Evolutionary conservation across 257 asterid genomes (phyloP).

Genomic region (Pogostemon cablin): DNA sequence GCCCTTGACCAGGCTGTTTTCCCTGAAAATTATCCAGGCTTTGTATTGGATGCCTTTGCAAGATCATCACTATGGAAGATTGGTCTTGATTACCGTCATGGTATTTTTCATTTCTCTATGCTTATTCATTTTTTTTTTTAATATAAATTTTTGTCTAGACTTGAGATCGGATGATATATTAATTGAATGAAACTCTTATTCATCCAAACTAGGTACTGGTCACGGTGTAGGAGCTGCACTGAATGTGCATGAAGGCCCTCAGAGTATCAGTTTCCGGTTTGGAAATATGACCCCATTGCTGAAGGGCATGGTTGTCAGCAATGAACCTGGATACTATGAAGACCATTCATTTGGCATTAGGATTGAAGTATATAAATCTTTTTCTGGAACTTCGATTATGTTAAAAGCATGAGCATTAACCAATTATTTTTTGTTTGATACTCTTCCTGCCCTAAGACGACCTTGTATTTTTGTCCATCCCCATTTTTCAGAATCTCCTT

Average conservation of each 20-base stretch:
- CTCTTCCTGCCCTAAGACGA: conserved; percentile 19
- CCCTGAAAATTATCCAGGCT: conserved; percentile 96
- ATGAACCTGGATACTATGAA: conserved; percentile 99
- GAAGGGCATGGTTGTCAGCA: conserved; percentile 96
- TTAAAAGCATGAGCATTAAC: conserved; percentile 12
- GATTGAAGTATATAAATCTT: conserved; percentile 69
- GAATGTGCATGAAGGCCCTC: conserved; percentile 99
- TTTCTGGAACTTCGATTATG: conserved; percentile 26
- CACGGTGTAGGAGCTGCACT: conserved; percentile 99
- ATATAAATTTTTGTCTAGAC: background rate
- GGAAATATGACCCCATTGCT: conserved; percentile 91
- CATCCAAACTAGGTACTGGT: conserved; percentile 72
- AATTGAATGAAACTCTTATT: background rate
- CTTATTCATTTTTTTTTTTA: conserved; percentile 1
- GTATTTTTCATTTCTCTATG: conserved; percentile 43
- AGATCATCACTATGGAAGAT: conserved; percentile 93
- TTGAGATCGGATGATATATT: conserved; percentile 22
- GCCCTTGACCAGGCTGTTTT: conserved; percentile 95
- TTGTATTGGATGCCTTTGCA: conserved; percentile 94
- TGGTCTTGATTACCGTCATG: conserved; percentile 99
- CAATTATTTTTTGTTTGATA: background rate
- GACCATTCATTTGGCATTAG: conserved; percentile 96
- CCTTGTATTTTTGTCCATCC: conserved; percentile 26
- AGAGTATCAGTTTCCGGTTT: conserved; percentile 94
- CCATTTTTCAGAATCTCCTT: conserved; percentile 78